These are phyloP conservation scores for Athelia sp. DNA, from an alignment of 1,284 basidiomycete genomes.

Conservation along the genomic window DNA sequence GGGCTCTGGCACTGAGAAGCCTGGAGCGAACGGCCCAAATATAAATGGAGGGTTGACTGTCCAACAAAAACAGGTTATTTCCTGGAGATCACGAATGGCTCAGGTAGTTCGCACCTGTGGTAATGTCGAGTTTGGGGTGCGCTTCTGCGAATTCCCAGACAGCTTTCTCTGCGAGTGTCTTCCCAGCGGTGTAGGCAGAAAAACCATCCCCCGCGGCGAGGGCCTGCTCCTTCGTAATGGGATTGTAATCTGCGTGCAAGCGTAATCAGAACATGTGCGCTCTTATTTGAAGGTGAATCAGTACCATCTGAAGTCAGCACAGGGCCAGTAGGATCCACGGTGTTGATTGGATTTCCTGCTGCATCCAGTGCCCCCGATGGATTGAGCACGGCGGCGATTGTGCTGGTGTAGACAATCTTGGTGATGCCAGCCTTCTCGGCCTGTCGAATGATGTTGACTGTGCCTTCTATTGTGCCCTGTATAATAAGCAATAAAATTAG, in stretches of 20 bases:
- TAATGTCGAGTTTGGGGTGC: constrained; percentile 11
- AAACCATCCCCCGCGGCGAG: constrained; percentile 5
- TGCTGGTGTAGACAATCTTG: constrained; percentile 23
- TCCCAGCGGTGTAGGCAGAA: constrained; percentile 10
- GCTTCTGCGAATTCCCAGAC: constrained; percentile 10
- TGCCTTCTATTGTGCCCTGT: constrained; percentile 25
- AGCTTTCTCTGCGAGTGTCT: constrained; percentile 8
- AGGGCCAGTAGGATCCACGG: constrained; percentile 16
- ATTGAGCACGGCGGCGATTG: constrained; percentile 14
- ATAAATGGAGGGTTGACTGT: constrained; percentile 17
- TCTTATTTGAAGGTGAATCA: constrained; percentile 22
- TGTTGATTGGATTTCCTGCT: too few relatives aligned
- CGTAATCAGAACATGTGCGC: constrained; percentile 25
- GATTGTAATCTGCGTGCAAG: constrained; percentile 26
- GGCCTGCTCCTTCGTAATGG: constrained; percentile 18
- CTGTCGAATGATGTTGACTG: constrained; percentile 25
- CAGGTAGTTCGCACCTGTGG: constrained; percentile 1
- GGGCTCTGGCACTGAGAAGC: constrained; percentile 7
- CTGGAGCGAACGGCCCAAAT: constrained; percentile 17
- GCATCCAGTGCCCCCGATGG: constrained; percentile 1
- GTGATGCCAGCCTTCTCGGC: constrained; percentile 26
- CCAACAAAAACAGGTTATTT: neutral
- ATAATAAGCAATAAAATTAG: too few relatives aligned
- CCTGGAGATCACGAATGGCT: neutral
- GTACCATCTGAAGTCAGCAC: too few relatives aligned